phyloP scores from a whole-genome alignment of 2,329 filamentous ascomycete genomes.

The Ceratocystis cubensis region DNA sequence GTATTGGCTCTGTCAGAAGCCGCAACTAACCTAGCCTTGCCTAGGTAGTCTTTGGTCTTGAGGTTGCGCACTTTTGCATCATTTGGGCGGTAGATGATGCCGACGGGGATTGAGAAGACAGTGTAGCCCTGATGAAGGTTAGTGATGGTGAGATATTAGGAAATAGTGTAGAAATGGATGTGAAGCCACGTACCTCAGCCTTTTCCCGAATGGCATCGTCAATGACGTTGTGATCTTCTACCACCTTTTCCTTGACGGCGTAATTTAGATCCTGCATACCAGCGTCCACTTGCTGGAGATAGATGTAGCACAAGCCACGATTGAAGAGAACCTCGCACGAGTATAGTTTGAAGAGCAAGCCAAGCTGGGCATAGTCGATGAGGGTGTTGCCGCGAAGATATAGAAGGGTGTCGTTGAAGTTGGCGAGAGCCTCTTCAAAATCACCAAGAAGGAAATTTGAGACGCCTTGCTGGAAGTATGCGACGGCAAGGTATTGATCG shows the following conservation, averaged over 20 bases:
- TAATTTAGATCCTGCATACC: conserved; percentile 85
- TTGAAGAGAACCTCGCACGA: conserved; percentile 98
- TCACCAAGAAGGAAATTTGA: conserved; percentile 96
- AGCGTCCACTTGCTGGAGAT: conserved; percentile 78
- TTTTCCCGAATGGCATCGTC: conserved; percentile 91
- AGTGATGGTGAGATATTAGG: conserved; percentile 24
- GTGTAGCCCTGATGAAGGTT: conserved; percentile 63
- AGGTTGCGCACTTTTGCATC: conserved; percentile 97
- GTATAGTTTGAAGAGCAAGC: conserved; percentile 89
- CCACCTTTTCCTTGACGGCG: conserved; percentile 89
- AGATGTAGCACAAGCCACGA: conserved; percentile 91
- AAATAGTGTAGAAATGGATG: neutral
- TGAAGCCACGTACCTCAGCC: conserved; percentile 54
- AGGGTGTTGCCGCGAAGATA: conserved; percentile 92
- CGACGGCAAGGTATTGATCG: conserved; percentile 91
- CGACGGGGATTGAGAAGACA: conserved; percentile 94
- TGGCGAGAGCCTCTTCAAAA: conserved; percentile 91
- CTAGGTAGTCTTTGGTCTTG: conserved; percentile 94
- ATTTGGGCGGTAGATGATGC: conserved; percentile 88
- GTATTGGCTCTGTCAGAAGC: conserved; percentile 69
- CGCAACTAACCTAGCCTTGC: conserved; percentile 86
- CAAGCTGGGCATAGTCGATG: conserved; percentile 95
- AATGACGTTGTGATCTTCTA: conserved; percentile 93
- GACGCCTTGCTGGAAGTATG: conserved; percentile 96
- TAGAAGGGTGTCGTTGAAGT: conserved; percentile 95